Percentiles rank a stretch among this genome's conserved stretches.
Evolutionary conservation across 2,329 filamentous ascomycete species (phyloP).

Genomic region (Aspergillus tubingensis): DNA sequence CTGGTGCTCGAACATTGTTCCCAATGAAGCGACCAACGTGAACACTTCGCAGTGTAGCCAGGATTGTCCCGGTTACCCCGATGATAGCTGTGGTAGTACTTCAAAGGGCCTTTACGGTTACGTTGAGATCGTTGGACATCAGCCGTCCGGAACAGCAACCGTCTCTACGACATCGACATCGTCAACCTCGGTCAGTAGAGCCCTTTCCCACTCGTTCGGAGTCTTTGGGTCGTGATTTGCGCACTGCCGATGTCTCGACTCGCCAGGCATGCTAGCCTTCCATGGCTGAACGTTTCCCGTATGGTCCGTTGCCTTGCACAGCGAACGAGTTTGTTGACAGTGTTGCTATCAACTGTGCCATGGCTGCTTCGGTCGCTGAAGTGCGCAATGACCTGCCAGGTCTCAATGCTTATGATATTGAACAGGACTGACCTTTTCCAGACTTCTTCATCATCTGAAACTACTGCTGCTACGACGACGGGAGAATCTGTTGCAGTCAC

Average conservation of each 20-base stretch:
- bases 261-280: neutral
- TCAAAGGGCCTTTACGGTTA: constrained; percentile 47
- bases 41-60: constrained; percentile 38
- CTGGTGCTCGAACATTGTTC: constrained; percentile 53
- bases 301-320: neutral
- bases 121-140: constrained; percentile 37
- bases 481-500: constrained; percentile 17
- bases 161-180: constrained; percentile 23
- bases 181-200: constrained; percentile 29
- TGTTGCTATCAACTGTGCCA: neutral
- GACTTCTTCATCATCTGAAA: constrained; percentile 13
- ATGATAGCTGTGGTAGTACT: constrained; percentile 48
- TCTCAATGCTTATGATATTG: neutral
- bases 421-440: constrained; percentile 11
- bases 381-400: neutral
- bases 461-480: constrained; percentile 17
- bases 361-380: neutral
- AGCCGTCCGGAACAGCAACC: constrained; percentile 36
- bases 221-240: neutral
- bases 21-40: constrained; percentile 37
- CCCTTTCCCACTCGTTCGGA: neutral
- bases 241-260: neutral
- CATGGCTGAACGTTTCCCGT: neutral
- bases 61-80: constrained; percentile 50
- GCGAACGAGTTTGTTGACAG: neutral